Evolutionary conservation across 1,284 basidiomycete genomes (phyloP), one percentile per base, ranked within the genome.

Genomic region (Neonothopanus nambi): DNA sequence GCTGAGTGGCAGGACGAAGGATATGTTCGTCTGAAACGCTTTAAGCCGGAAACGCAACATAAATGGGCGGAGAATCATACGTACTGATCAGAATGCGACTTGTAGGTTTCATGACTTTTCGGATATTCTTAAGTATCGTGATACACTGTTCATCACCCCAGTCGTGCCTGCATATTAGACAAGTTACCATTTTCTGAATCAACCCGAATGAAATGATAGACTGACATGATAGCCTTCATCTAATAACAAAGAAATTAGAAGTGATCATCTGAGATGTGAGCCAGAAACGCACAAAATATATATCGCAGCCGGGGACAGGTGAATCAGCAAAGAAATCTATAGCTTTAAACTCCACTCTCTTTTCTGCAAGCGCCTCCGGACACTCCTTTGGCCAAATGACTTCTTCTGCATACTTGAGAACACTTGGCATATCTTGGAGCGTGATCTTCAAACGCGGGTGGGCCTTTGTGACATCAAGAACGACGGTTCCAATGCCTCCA

Each of bases 371-470:
- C 11, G 41, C 41, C 23, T 43, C 18, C 20, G 41, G 21, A 24
- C 26, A 43, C 8, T 23, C 17, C n/a, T 44, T 49, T 9, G 30
- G 30, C 30, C 30, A 33, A 9, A 33, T 33, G 9, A 33, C 30
- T 2, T 33, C 42, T 12, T 44, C 48, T 1, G 57, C 62, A 21
- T 64, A 59, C 21, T 59, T 55, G 24, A 67, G 59, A 0, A 67
- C 65, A 4, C 57, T 54, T 6, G 51, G 41, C 2, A 65, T 61
- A 38, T 71, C 70, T 54, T 72, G 69, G 1, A 73, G 57, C 23
- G 70, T 57, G 24, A 67, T 52, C 7, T 60, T 56, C 12, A 70
- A 20, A 5, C 61, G 37, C 0, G 67, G 64, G 20, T 58, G 57
- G 2, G 35, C 43, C 38, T 62, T 55, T 0, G 64, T 60, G 8